These are phyloP conservation scores for Boletellus sp. DNA, from an alignment of 768 basidiomycete species.

Conservation along the genomic window DNA sequence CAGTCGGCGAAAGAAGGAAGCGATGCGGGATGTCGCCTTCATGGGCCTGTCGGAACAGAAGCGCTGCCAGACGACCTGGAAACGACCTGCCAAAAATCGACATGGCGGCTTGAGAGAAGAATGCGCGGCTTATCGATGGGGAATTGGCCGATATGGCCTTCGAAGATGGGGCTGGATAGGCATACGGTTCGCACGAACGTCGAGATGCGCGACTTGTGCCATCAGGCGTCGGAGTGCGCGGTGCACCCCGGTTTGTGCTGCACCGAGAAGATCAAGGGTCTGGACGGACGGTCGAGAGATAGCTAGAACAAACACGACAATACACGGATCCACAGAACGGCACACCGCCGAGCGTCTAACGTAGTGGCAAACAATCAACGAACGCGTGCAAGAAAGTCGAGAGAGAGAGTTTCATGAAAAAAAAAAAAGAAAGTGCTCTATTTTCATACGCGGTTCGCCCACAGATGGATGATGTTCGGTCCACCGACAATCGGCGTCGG, in stretches of 20 bases:
- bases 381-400: not conserved
- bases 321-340: slow-evolving; percentile 21
- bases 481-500: slow-evolving; percentile 34
- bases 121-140: slow-evolving; percentile 18
- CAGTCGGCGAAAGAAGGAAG: not conserved
- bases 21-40: not conserved
- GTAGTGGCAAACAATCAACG: too few species aligned
- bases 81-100: not conserved
- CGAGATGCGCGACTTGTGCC: slow-evolving; percentile 11
- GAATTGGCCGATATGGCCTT: slow-evolving; percentile 4
- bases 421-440: not conserved
- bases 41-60: not conserved
- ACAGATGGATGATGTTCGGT: slow-evolving; percentile 33
- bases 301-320: slow-evolving; percentile 20
- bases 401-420: not conserved
- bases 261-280: slow-evolving; percentile 9
- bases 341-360: slow-evolving; percentile 16
- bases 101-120: not conserved
- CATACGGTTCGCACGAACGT: slow-evolving; percentile 10
- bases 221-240: slow-evolving; percentile 17
- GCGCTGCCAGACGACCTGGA: not conserved
- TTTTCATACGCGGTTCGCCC: slow-evolving; percentile 32
- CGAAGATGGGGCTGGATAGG: slow-evolving; percentile 25
- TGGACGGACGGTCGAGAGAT: not conserved
- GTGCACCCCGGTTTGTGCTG: slow-evolving; percentile 10